phyloP scores from a whole-genome alignment of 2,329 filamentous ascomycete species.

The Annulohypoxylon truncatum region DNA sequence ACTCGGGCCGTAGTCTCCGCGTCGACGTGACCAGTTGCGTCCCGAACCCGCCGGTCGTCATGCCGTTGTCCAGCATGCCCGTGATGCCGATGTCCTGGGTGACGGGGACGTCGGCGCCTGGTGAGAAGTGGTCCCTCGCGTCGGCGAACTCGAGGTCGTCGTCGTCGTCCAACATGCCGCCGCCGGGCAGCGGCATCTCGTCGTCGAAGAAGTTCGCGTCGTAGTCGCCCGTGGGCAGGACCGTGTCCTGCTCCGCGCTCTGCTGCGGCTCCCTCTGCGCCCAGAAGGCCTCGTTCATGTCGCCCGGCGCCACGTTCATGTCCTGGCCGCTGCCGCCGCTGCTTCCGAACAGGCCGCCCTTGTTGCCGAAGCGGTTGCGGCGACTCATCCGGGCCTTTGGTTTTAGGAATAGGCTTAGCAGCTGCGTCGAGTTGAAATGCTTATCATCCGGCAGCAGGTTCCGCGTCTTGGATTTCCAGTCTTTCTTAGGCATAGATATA shows the following conservation, averaged over 20 bases:
- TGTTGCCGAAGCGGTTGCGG: conserved; percentile 63
- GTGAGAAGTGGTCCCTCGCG: conserved; percentile 82
- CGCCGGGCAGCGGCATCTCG: conserved; percentile 74
- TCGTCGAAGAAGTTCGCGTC: conserved; percentile 99
- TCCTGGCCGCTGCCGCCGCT: conserved; percentile 55
- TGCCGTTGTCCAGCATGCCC: conserved; percentile 63
- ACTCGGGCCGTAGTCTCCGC: conserved; percentile 72
- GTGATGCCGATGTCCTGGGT: conserved; percentile 61
- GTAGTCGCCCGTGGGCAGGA: conserved; percentile 79
- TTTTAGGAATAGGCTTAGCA: conserved; percentile 92
- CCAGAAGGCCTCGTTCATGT: conserved; percentile 98
- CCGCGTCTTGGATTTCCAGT: conserved; percentile 93
- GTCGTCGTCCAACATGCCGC: conserved; percentile 69
- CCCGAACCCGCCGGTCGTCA: conserved; percentile 66
- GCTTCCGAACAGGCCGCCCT: conserved; percentile 55
- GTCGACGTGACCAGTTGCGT: conserved; percentile 75
- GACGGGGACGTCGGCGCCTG: conserved; percentile 65
- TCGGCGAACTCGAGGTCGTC: conserved; percentile 81
- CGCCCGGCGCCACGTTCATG: conserved; percentile 72
- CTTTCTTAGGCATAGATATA: conserved; percentile 89
- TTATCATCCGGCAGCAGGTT: conserved; percentile 97
- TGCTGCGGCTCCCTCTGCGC: conserved; percentile 72
- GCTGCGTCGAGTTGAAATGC: conserved; percentile 93
- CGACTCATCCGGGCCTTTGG: conserved; percentile 86
- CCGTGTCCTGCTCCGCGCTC: conserved; percentile 60